A percentile compares a stretch with the other conserved stretches of the same genome.
These are phyloP conservation scores for Termitomyces sp. DNA, from an alignment of 768 basidiomycete species.

Conservation along the genomic window DNA sequence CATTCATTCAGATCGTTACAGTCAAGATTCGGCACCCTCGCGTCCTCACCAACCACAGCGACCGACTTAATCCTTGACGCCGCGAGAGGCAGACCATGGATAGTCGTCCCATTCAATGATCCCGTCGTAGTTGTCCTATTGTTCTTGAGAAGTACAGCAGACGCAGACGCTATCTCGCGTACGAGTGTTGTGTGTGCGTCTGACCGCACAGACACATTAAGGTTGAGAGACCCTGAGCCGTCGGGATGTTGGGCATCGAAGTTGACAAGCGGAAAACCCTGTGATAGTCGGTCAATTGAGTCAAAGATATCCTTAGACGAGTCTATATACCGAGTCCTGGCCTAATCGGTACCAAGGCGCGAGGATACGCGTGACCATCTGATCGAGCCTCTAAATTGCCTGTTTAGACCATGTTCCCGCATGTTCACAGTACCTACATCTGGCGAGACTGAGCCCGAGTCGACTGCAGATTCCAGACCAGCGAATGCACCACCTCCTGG, in stretches of 20 bases:
- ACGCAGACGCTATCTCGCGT: constrained; percentile 59
- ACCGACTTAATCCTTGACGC: constrained; percentile 46
- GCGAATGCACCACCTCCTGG: constrained; percentile 34
- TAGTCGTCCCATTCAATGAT: constrained; percentile 25
- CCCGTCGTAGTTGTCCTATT: constrained; percentile 31
- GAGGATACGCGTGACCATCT: constrained; percentile 43
- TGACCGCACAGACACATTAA: constrained; percentile 37
- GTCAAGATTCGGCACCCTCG: constrained; percentile 40
- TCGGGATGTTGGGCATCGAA: constrained; percentile 43
- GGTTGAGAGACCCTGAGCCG: constrained; percentile 39
- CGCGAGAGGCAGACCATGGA: constrained; percentile 38
- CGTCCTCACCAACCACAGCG: constrained; percentile 59
- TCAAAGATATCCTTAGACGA: background rate
- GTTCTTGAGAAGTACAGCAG: constrained; percentile 69
- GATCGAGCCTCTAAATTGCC: constrained; percentile 37
- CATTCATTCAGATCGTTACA: constrained; percentile 47
- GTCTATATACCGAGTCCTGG: constrained; percentile 34
- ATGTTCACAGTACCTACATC: too few species aligned
- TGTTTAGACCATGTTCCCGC: too few species aligned
- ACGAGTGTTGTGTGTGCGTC: constrained; percentile 44
- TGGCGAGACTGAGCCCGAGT: constrained; percentile 25
- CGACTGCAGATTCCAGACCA: constrained; percentile 28
- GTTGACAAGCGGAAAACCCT: constrained; percentile 42
- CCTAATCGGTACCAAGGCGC: constrained; percentile 42
- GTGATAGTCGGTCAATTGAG: background rate